Base-by-base conservation (phyloP, 371 early-diverging fungal genomes). In the Apophysomyces sp. region DNA sequence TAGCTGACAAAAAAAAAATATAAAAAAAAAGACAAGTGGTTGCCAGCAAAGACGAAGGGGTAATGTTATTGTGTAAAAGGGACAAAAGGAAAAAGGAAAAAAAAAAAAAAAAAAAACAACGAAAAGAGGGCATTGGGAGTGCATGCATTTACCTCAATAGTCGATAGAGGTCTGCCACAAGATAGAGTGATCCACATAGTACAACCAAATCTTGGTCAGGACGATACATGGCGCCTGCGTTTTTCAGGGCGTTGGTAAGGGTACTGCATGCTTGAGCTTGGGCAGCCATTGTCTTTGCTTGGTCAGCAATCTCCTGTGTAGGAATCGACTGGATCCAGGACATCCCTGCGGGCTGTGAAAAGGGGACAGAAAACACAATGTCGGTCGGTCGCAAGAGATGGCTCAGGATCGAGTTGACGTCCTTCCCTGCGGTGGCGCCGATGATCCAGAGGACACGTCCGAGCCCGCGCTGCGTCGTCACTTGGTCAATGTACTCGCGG, bases 101-200 rank as follows among this genome's bases (percentile, higher is more conserved):
- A 2, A 6, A 41, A n/a, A 41, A 16, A 41, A 41, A 6, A 41
- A 6, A 41, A n/a, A 41, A 1, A 3, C 6, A 41, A 18, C 9
- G 3, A 13, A 16, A 21, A 41, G n/a, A 41, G 18, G 41, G 13
- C 41, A n/a, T 18, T 41, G 21, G 49, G 21, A 16, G 21, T 44
- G 21, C 49, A 44, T 44, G 16, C 21, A 28, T 61, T 52, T 54
- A 54, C 49, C 31, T 21, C 30, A 63, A 65, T 15, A 78, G 30
- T 29, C 85, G 74, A 60, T 81, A 90, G 39, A 92, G 71, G 61
- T 93, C 91, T 18, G 93, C 89, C 3, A 89, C 90, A n/a, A 95
- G 74, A 65, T 95, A 95, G 21, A 94, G 77, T 6, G 93, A 93
- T 7, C 96, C 96, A 71, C 92, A 93, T 1, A 93, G 63, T 3